phyloP scores from a whole-genome alignment of 1,284 basidiomycete species.

The Albatrellus sp. region DNA sequence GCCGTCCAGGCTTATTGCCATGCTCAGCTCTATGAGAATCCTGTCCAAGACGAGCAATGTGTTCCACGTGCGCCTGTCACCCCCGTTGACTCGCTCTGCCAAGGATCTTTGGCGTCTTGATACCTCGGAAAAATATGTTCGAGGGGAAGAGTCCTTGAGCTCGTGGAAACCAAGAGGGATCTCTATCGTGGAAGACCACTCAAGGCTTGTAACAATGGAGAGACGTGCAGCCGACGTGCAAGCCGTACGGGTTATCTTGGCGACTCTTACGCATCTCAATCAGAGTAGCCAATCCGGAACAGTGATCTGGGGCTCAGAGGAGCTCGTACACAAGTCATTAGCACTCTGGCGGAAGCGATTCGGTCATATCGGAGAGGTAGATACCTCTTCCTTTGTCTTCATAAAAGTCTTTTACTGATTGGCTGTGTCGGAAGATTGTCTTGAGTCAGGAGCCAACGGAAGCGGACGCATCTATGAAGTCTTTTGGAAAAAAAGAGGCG shows the following conservation, averaged over 20 bases:
- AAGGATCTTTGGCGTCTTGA: conserved; percentile 91
- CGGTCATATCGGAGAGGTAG: conserved; percentile 64
- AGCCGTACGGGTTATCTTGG: conserved; percentile 70
- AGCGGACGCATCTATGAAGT: conserved; percentile 29
- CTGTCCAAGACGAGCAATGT: conserved; percentile 68
- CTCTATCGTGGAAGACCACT: conserved; percentile 79
- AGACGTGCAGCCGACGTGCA: conserved; percentile 79
- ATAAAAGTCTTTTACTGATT: conserved; percentile 9
- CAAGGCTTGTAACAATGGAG: conserved; percentile 57
- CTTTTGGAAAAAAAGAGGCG: conserved; percentile 26
- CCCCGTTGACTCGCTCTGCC: conserved; percentile 77
- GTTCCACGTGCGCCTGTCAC: conserved; percentile 72
- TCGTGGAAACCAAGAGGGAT: conserved; percentile 83
- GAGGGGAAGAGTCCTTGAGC: conserved; percentile 77
- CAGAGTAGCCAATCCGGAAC: conserved; percentile 38
- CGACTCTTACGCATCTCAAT: conserved; percentile 29
- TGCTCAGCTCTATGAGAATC: conserved; percentile 68
- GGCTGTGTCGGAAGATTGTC: conserved; percentile 40
- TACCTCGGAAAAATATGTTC: conserved; percentile 87
- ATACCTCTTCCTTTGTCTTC: conserved; percentile 13
- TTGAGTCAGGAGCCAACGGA: conserved; percentile 60
- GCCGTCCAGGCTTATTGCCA: conserved; percentile 62
- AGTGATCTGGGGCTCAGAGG: conserved; percentile 47
- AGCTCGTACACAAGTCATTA: conserved; percentile 52
- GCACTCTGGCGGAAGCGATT: conserved; percentile 76